These are phyloP conservation scores for Aspergillus japonicus DNA, from an alignment of 2,329 filamentous ascomycete species.

Conservation along the genomic window DNA sequence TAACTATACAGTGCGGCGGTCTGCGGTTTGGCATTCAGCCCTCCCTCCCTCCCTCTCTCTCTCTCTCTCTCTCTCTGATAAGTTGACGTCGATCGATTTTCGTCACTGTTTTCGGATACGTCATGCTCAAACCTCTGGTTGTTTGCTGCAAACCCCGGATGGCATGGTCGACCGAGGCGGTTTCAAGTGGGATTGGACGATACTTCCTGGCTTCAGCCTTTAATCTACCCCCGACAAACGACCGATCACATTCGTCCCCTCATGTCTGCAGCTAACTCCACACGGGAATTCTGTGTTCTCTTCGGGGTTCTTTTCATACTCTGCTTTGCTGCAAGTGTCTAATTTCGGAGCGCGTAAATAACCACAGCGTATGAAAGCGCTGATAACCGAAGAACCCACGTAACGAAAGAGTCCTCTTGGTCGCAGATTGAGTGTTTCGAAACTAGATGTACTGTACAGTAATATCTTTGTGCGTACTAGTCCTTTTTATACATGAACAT, in stretches of 20 bases:
- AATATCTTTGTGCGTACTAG: too few relatives aligned
- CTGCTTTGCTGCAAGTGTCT: background rate
- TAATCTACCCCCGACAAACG: slow-evolving; percentile 6
- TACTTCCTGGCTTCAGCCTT: background rate
- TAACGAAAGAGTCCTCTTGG: background rate
- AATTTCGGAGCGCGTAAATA: background rate
- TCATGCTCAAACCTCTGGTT: slow-evolving; percentile 2
- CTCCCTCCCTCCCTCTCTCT: background rate
- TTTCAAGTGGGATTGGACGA: background rate
- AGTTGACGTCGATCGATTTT: slow-evolving; percentile 5
- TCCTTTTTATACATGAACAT: background rate
- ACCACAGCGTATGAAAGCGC: background rate
- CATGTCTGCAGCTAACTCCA: slow-evolving; percentile 11
- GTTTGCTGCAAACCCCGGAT: slow-evolving; percentile 12
- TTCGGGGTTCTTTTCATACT: background rate
- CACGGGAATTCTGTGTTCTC: background rate
- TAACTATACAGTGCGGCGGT: background rate
- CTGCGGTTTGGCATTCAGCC: background rate
- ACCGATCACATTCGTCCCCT: slow-evolving; percentile 14
- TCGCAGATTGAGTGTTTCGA: too few relatives aligned
- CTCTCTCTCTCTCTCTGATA: background rate
- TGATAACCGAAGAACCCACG: slow-evolving; percentile 1
- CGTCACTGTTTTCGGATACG: slow-evolving; percentile 12
- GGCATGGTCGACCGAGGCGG: slow-evolving; percentile 3
- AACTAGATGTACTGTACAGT: too few relatives aligned